Percentiles rank a stretch among this genome's conserved stretches.
phyloP scores from a whole-genome alignment of 1,139 yeast species.

The Yamadazyma dendronema region DNA sequence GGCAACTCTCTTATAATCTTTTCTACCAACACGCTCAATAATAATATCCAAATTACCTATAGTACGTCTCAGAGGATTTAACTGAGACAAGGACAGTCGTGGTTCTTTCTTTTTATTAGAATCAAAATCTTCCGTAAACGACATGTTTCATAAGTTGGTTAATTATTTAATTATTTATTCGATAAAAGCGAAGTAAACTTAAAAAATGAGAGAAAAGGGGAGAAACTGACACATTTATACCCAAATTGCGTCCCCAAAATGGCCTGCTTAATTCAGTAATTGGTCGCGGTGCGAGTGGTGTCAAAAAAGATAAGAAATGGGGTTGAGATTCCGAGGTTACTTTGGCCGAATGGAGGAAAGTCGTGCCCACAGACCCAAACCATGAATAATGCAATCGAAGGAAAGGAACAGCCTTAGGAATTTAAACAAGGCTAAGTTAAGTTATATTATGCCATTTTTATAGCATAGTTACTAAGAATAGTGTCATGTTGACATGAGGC shows the following conservation, averaged over 20 bases:
- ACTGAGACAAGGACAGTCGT: conserved; percentile 46
- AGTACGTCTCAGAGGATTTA: conserved; percentile 18
- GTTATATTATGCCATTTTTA: too few species aligned
- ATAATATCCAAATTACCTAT: conserved; percentile 25
- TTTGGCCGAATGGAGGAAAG: background rate
- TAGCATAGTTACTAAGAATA: too few species aligned
- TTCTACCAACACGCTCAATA: conserved; percentile 29
- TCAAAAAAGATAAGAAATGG: background rate
- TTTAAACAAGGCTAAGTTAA: too few species aligned
- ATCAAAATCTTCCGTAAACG: conserved; percentile 38
- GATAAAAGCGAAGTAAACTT: too few species aligned
- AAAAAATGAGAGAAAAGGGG: background rate
- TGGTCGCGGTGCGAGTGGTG: background rate
- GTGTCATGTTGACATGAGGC: too few species aligned
- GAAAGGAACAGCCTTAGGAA: too few species aligned
- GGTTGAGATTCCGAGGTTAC: background rate
- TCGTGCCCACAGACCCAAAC: background rate
- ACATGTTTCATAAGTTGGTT: conserved; percentile 16
- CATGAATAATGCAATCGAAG: background rate
- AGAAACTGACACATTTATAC: background rate
- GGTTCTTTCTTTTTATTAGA: conserved; percentile 35
- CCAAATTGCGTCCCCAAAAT: background rate
- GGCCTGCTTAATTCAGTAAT: background rate
- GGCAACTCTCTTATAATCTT: conserved; percentile 40
- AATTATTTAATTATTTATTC: too few species aligned